These are phyloP conservation scores for Wickerhamiella kurtzmanii DNA, from an alignment of 805 yeast species.

Conservation along the genomic window DNA sequence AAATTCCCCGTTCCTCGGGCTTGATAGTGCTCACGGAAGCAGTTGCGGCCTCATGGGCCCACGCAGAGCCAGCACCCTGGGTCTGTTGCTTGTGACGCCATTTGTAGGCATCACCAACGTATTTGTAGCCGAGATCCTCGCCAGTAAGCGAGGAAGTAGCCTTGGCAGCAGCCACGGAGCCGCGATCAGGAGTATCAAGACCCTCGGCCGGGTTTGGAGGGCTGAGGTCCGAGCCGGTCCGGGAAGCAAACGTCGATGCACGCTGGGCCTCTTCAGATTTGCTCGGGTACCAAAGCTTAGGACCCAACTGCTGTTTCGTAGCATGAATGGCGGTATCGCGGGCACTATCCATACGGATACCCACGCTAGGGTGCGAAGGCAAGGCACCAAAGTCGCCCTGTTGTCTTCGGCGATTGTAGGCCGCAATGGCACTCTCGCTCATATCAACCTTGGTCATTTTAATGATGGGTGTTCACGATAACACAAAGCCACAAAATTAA, in stretches of 20 bases:
- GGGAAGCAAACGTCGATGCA: constrained; percentile 27
- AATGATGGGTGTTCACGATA: neutral
- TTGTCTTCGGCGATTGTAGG: constrained; percentile 24
- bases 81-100: constrained; percentile 18
- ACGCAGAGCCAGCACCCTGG: constrained; percentile 2
- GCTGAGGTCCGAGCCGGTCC: constrained; percentile 24
- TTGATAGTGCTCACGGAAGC: constrained; percentile 8
- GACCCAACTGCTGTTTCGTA: constrained; percentile 21
- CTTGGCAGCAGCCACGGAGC: constrained; percentile 22
- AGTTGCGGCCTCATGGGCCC: constrained; percentile 14
- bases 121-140: constrained; percentile 23
- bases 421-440: constrained; percentile 24
- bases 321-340: constrained; percentile 26
- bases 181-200: constrained; percentile 8
- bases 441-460: constrained; percentile 9
- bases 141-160: constrained; percentile 25
- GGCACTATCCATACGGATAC: constrained; percentile 23
- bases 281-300: constrained; percentile 26
- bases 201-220: constrained; percentile 11
- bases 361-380: constrained; percentile 29
- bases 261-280: constrained; percentile 22
- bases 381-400: constrained; percentile 23
- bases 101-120: constrained; percentile 26
- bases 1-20: constrained; percentile 9
- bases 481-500: too few relatives aligned